Percentiles rank a stretch among this genome's conserved stretches.
These are phyloP conservation scores for Sinapis alba DNA, from an alignment of 441 rosid genomes.

Conservation along the genomic window DNA sequence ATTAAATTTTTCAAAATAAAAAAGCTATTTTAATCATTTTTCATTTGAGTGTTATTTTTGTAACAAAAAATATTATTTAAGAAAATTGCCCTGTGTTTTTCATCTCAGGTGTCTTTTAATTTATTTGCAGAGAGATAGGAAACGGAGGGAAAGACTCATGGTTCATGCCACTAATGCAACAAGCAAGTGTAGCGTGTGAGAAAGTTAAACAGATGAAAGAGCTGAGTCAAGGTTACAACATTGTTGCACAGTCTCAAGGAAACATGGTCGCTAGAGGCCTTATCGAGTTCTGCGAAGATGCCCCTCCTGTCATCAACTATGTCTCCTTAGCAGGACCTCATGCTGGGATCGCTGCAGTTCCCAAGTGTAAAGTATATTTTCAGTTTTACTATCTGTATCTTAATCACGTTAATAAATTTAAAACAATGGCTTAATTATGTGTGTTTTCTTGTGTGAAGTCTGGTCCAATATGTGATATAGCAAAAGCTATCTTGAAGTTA, in stretches of 20 bases:
- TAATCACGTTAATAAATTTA: neutral
- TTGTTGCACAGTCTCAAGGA: slow-evolving; percentile 91
- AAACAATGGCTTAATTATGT: neutral
- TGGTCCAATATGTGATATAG: slow-evolving; percentile 52
- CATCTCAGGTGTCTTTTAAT: neutral
- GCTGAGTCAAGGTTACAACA: slow-evolving; percentile 70
- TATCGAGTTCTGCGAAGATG: slow-evolving; percentile 79
- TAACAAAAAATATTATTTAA: no score
- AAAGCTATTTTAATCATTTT: no score
- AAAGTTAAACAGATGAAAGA: slow-evolving; percentile 72
- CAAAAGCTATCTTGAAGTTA: slow-evolving; percentile 50
- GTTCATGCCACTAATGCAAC: slow-evolving; percentile 35
- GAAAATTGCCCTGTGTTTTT: neutral
- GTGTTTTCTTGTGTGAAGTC: slow-evolving; percentile 39
- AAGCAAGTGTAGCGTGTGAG: slow-evolving; percentile 72
- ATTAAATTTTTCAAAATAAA: no score
- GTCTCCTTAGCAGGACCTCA: slow-evolving; percentile 76
- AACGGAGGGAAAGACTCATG: slow-evolving; percentile 26
- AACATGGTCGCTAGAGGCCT: slow-evolving; percentile 69
- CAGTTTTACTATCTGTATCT: neutral
- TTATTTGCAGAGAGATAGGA: slow-evolving; percentile 28
- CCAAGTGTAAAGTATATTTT: slow-evolving; percentile 26
- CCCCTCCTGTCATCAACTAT: slow-evolving; percentile 66
- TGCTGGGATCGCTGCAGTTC: slow-evolving; percentile 68
- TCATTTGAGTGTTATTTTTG: no score